Percentiles rank a stretch among this genome's conserved stretches.
Evolutionary conservation across 1,139 yeast species (phyloP).

Genomic region (Zygoascus hellenicus): DNA sequence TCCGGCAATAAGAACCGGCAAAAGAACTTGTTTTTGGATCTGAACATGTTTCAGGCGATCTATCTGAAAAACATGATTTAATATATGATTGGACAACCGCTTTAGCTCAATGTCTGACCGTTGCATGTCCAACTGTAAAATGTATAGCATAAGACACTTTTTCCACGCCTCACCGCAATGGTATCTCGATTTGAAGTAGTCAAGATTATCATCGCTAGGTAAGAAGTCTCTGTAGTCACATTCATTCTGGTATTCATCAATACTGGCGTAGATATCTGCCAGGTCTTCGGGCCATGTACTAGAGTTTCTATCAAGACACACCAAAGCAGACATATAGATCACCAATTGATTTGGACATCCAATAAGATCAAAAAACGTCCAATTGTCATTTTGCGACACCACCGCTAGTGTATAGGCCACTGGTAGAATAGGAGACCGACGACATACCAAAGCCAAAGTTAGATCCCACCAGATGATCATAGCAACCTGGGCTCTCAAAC

Average conservation of each 20-base stretch:
- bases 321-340: slow-evolving; percentile 1
- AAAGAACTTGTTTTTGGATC: slow-evolving; percentile 7
- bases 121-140: neutral
- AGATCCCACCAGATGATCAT: slow-evolving; percentile 10
- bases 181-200: neutral
- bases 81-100: slow-evolving; percentile 1
- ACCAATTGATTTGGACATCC: slow-evolving; percentile 6
- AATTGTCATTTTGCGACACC: neutral
- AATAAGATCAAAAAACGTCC: slow-evolving; percentile 8
- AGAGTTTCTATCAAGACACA: neutral
- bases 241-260: slow-evolving; percentile 1
- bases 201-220: slow-evolving; percentile 2
- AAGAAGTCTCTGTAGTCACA: slow-evolving; percentile 5
- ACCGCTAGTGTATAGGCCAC: neutral
- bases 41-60: neutral
- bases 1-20: slow-evolving; percentile 7
- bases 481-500: slow-evolving; percentile 4
- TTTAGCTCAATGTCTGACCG: neutral
- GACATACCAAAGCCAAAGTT: slow-evolving; percentile 1
- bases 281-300: neutral
- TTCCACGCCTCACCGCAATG: slow-evolving; percentile 10
- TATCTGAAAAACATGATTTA: slow-evolving; percentile 5
- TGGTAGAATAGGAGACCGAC: slow-evolving; percentile 3
- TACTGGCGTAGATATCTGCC: neutral
- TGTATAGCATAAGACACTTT: slow-evolving; percentile 6